Evolutionary conservation across 192 early-diverging fungal species (phyloP).

Genomic region (Pilobolus umbonatus): DNA sequence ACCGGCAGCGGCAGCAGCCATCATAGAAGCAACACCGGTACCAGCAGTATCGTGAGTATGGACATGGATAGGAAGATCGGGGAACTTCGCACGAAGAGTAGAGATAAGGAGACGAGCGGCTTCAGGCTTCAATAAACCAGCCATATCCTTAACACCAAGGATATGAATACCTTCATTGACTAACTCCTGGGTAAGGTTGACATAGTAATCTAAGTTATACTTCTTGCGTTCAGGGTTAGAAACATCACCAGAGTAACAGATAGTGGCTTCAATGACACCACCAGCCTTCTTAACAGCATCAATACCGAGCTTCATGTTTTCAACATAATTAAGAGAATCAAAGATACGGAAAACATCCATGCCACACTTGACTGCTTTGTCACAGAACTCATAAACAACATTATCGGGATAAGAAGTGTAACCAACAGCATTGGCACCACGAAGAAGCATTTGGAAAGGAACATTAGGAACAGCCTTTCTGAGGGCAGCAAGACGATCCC

Average conservation of each 20-base stretch:
- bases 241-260: slow-evolving; percentile 94
- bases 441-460: slow-evolving; percentile 98
- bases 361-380: slow-evolving; percentile 80
- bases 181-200: slow-evolving; percentile 84
- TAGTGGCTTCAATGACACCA: slow-evolving; percentile 88
- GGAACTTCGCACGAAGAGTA: slow-evolving; percentile 80
- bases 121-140: slow-evolving; percentile 89
- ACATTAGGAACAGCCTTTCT: slow-evolving; percentile 90
- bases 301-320: slow-evolving; percentile 93
- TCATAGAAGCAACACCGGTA: slow-evolving; percentile 93
- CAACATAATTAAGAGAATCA: slow-evolving; percentile 95
- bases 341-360: slow-evolving; percentile 98
- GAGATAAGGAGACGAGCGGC: slow-evolving; percentile 85
- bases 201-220: slow-evolving; percentile 89
- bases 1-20: slow-evolving; percentile 86
- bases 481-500: slow-evolving; percentile 85
- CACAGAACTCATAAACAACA: slow-evolving; percentile 94
- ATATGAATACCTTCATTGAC: slow-evolving; percentile 91
- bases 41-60: slow-evolving; percentile 98
- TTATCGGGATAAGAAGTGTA: slow-evolving; percentile 98
- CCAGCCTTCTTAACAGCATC: slow-evolving; percentile 90
- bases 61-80: slow-evolving; percentile 90
- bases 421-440: slow-evolving; percentile 96
- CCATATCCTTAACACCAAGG: slow-evolving; percentile 94
- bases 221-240: slow-evolving; percentile 76